Conservation (phyloP, 257 asterid species). For the Solanum sparsipilum region DNA sequence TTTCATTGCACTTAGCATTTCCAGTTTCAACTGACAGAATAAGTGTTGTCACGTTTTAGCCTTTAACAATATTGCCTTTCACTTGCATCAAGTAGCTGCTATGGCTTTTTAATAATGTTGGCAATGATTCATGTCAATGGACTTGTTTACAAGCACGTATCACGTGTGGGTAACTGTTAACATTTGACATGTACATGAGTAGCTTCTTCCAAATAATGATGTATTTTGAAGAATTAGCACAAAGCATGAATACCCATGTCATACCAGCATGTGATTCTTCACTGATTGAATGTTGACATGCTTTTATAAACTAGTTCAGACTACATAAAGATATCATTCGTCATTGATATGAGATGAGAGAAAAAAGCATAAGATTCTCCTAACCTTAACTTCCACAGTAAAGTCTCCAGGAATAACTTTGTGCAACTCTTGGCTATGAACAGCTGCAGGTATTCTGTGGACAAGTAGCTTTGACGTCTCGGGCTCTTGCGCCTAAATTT, state of each 20-base stretch:
- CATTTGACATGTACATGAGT: background rate
- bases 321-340: background rate
- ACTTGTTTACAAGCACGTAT: background rate
- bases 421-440: slow-evolving; percentile 47
- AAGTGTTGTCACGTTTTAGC: background rate
- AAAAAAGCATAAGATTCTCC: background rate
- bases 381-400: slow-evolving; percentile 62
- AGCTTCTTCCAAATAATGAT: background rate
- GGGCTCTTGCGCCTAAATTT: slow-evolving; percentile 34
- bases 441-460: slow-evolving; percentile 64
- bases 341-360: background rate
- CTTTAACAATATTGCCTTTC: background rate
- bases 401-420: slow-evolving; percentile 63
- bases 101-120: background rate
- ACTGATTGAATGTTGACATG: background rate
- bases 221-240: background rate
- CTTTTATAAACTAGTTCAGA: background rate
- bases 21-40: background rate
- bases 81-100: background rate
- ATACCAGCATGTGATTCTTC: background rate
- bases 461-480: slow-evolving; percentile 50
- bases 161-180: background rate
- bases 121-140: background rate
- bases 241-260: background rate
- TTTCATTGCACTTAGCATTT: background rate